Conservation (phyloP, 2,329 filamentous ascomycete species). For the Phialophora expanda region DNA sequence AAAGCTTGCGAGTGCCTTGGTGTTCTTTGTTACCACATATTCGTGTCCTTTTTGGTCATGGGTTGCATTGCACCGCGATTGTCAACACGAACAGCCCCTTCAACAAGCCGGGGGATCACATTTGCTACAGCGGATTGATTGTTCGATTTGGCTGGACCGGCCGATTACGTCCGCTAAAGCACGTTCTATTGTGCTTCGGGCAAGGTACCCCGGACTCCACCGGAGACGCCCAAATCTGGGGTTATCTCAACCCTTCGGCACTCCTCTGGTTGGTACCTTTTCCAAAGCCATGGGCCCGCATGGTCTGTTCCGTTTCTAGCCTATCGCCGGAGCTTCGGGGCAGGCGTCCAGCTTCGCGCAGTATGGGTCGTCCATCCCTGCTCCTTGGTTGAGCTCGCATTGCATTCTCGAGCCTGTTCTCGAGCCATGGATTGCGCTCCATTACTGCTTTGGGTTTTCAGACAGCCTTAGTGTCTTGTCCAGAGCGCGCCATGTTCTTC, state of each 20-base stretch:
- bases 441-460: constrained; percentile 9
- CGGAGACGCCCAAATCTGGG: constrained; percentile 16
- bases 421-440: constrained; percentile 3
- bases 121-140: not conserved
- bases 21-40: not conserved
- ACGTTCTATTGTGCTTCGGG: constrained; percentile 17
- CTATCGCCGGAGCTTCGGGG: constrained; percentile 4
- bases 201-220: constrained; percentile 21
- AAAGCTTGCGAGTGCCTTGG: constrained; percentile 9
- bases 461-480: constrained; percentile 13
- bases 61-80: not conserved
- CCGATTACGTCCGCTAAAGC: constrained; percentile 17
- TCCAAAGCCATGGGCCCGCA: not conserved
- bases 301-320: not conserved
- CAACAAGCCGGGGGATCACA: constrained; percentile 4
- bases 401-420: constrained; percentile 10
- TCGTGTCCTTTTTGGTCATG: not conserved
- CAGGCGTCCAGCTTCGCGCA: not conserved
- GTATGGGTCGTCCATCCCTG: constrained; percentile 15
- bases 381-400: not conserved
- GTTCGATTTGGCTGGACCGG: constrained; percentile 17
- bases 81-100: constrained; percentile 1
- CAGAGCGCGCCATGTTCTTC: constrained; percentile 5
- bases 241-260: constrained; percentile 18
- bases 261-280: constrained; percentile 14